Conservation (phyloP, 441 rosid genomes). For the Croton setiger region DNA sequence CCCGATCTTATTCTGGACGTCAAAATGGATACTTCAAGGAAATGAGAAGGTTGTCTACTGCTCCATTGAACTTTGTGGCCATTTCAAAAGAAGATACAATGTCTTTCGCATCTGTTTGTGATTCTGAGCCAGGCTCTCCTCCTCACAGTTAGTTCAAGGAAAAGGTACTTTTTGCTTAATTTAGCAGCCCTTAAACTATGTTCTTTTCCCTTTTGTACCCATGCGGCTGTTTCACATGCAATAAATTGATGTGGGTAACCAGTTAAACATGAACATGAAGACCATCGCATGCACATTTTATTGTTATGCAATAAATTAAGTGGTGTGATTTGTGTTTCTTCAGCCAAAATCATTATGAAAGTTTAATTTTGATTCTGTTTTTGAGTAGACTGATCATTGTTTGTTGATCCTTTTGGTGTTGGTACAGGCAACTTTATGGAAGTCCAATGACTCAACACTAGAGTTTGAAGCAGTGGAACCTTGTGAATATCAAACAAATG, state of each 20-base stretch:
- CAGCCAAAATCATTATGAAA: not conserved
- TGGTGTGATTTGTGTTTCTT: not conserved
- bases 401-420: not conserved
- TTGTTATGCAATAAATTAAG: not conserved
- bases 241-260: not conserved
- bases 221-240: not conserved
- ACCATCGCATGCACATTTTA: not conserved
- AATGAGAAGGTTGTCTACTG: constrained; percentile 76
- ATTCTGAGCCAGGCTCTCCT: constrained; percentile 88
- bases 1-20: constrained; percentile 80
- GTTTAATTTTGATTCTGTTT: not conserved
- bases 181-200: not conserved
- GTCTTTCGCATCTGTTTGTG: constrained; percentile 83
- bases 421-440: constrained; percentile 9
- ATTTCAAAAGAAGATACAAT: constrained; percentile 83
- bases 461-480: constrained; percentile 18
- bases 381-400: not conserved
- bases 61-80: constrained; percentile 81
- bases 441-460: not conserved
- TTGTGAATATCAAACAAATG: constrained; percentile 53
- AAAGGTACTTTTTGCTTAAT: constrained; percentile 31
- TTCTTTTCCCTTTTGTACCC: not conserved
- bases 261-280: not conserved
- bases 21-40: constrained; percentile 87
- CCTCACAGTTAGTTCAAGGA: constrained; percentile 39